Percentiles rank a stretch among this genome's conserved stretches.
Evolutionary conservation across 2,329 filamentous ascomycete species (phyloP).

Genomic region (Diaporthe citrichinensis): DNA sequence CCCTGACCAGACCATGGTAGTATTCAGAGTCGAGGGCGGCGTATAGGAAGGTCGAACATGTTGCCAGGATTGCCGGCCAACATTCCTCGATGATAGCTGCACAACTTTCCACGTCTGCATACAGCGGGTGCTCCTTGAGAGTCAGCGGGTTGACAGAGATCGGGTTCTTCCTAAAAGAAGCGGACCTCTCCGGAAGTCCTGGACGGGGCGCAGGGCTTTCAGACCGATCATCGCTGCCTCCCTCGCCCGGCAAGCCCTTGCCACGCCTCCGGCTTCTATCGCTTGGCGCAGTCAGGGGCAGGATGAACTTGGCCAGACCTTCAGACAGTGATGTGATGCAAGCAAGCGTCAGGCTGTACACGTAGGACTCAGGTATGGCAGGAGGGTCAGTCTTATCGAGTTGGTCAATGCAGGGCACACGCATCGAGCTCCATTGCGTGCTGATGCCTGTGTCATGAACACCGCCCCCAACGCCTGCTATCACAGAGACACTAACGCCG

Average conservation of each 20-base stretch:
- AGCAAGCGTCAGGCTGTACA: constrained; percentile 89
- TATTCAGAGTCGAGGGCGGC: constrained; percentile 93
- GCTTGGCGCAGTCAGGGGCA: constrained; percentile 88
- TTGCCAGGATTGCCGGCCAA: constrained; percentile 95
- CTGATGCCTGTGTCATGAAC: constrained; percentile 85
- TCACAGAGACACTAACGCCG: constrained; percentile 84
- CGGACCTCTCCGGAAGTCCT: constrained; percentile 66
- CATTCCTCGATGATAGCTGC: constrained; percentile 89
- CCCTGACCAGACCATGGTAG: constrained; percentile 90
- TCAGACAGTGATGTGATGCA: constrained; percentile 94
- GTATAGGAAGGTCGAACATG: constrained; percentile 95
- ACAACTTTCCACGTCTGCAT: constrained; percentile 80
- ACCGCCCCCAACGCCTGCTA: constrained; percentile 78
- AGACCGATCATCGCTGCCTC: constrained; percentile 35
- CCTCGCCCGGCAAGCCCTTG: constrained; percentile 57
- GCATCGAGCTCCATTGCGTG: constrained; percentile 89
- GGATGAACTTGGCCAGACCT: constrained; percentile 90
- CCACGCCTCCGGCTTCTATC: constrained; percentile 71
- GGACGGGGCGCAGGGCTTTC: constrained; percentile 58
- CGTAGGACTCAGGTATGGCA: constrained; percentile 88
- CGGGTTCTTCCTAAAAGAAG: constrained; percentile 80
- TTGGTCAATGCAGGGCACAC: constrained; percentile 91
- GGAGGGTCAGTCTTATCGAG: constrained; percentile 93
- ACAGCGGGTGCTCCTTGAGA: constrained; percentile 79
- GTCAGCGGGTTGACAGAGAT: constrained; percentile 87